A percentile compares a stretch with the other conserved stretches of the same genome.
Evolutionary conservation across 2,329 filamentous ascomycete genomes (phyloP).

Genomic region (Cordyceps pruinosa): DNA sequence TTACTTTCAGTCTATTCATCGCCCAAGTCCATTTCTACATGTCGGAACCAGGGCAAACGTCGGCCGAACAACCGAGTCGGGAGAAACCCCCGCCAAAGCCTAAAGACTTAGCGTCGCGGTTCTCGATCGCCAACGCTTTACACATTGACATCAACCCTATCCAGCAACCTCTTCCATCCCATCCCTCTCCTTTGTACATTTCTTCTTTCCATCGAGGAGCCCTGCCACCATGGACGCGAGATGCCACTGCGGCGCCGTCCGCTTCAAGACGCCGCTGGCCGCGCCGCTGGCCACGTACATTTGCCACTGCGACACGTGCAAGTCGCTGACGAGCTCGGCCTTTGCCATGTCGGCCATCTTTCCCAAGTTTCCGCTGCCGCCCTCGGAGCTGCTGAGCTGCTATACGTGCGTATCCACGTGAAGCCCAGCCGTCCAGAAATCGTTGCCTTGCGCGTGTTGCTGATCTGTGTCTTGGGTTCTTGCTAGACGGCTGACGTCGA

Average conservation of each 20-base stretch:
- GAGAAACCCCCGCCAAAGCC: too few relatives aligned
- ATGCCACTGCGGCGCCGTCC: constrained; percentile 59
- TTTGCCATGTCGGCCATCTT: constrained; percentile 66
- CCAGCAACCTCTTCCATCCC: too few relatives aligned
- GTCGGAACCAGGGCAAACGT: too few relatives aligned
- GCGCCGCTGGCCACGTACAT: constrained; percentile 60
- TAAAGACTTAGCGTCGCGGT: too few relatives aligned
- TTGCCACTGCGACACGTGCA: constrained; percentile 63
- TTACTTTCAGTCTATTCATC: too few relatives aligned
- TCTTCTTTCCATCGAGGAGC: background rate
- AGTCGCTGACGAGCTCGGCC: constrained; percentile 57
- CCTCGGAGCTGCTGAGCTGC: constrained; percentile 41
- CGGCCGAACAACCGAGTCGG: too few relatives aligned
- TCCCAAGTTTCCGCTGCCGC: constrained; percentile 54
- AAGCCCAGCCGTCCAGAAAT: too few relatives aligned
- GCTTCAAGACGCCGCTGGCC: constrained; percentile 54
- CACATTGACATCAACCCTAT: too few relatives aligned
- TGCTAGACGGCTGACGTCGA: constrained; percentile 47
- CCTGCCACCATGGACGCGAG: constrained; percentile 43
- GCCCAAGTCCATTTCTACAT: too few relatives aligned
- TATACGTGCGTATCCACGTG: constrained; percentile 51
- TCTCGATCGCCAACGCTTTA: too few relatives aligned
- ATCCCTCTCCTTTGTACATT: background rate
- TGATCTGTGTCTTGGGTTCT: background rate
- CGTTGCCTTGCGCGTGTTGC: background rate